Evolutionary conservation across 2,329 filamentous ascomycete genomes (phyloP).

Genomic region (Tricladium varicosporioides): DNA sequence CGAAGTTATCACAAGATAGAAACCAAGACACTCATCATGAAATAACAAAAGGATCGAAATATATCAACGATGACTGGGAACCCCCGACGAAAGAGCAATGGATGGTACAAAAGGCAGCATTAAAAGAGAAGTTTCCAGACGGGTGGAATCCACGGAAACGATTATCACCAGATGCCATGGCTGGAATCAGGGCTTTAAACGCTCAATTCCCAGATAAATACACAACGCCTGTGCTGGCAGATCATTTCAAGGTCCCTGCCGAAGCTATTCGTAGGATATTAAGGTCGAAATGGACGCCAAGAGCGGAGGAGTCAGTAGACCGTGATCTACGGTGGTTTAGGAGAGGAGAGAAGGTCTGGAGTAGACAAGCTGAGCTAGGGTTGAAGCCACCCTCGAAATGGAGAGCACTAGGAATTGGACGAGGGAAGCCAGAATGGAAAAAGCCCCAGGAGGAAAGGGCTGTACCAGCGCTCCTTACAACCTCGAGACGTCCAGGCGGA

Average conservation of each 20-base stretch:
- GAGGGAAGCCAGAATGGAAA: constrained; percentile 28
- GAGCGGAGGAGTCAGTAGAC: constrained; percentile 51
- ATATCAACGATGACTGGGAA: constrained; percentile 12
- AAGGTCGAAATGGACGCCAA: constrained; percentile 71
- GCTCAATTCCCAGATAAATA: constrained; percentile 73
- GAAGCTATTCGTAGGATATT: constrained; percentile 88
- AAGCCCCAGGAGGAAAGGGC: constrained; percentile 1
- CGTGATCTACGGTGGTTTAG: constrained; percentile 61
- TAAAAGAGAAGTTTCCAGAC: constrained; percentile 75
- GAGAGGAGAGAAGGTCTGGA: constrained; percentile 59
- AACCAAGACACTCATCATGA: background rate
- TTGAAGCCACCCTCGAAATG: constrained; percentile 60
- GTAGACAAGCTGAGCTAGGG: constrained; percentile 57
- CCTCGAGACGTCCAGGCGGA: constrained; percentile 14
- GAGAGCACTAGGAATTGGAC: constrained; percentile 42
- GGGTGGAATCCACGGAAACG: constrained; percentile 83
- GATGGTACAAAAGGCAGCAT: constrained; percentile 71
- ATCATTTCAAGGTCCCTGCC: constrained; percentile 80
- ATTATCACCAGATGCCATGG: constrained; percentile 86
- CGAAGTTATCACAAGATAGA: background rate
- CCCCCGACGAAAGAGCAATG: constrained; percentile 51
- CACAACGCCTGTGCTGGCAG: constrained; percentile 69
- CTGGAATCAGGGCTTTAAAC: constrained; percentile 84
- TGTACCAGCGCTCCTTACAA: constrained; percentile 22
- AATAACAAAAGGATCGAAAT: background rate